These are phyloP conservation scores for Crithidia fasciculata DNA, from an alignment of 208 protist genomes.

Conservation along the genomic window DNA sequence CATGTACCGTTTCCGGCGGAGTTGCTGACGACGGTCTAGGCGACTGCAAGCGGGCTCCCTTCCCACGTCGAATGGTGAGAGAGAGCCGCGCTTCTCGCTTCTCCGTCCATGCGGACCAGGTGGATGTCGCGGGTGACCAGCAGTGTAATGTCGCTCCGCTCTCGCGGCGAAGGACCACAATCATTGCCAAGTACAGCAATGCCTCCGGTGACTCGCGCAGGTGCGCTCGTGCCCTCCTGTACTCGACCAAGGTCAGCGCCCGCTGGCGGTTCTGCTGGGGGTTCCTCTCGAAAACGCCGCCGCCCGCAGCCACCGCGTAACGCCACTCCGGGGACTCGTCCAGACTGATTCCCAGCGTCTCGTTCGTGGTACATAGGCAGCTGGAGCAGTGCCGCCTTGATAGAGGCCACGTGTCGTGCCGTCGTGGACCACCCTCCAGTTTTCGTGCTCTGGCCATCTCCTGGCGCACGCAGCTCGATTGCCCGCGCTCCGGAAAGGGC, in stretches of 20 bases:
- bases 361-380: slow-evolving; percentile 6
- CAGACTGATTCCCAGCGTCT: background rate
- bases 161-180: background rate
- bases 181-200: background rate
- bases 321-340: background rate
- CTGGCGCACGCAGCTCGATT: slow-evolving; percentile 4
- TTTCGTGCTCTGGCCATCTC: slow-evolving; percentile 5
- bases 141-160: background rate
- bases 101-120: background rate
- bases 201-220: background rate
- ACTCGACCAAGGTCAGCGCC: background rate
- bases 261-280: background rate
- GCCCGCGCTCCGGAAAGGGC: background rate
- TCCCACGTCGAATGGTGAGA: background rate
- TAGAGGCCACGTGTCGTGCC: background rate
- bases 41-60: background rate
- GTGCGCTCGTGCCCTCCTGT: background rate
- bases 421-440: slow-evolving; percentile 6
- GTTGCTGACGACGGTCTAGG: background rate
- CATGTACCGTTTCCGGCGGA: background rate
- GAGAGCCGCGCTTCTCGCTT: background rate
- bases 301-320: background rate
- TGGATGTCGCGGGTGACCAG: background rate
- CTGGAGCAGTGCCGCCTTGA: background rate
- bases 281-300: slow-evolving; percentile 4